These are phyloP conservation scores for Ophiocordyceps camponoti-saundersi DNA, from an alignment of 2,329 filamentous ascomycete genomes.

Conservation along the genomic window DNA sequence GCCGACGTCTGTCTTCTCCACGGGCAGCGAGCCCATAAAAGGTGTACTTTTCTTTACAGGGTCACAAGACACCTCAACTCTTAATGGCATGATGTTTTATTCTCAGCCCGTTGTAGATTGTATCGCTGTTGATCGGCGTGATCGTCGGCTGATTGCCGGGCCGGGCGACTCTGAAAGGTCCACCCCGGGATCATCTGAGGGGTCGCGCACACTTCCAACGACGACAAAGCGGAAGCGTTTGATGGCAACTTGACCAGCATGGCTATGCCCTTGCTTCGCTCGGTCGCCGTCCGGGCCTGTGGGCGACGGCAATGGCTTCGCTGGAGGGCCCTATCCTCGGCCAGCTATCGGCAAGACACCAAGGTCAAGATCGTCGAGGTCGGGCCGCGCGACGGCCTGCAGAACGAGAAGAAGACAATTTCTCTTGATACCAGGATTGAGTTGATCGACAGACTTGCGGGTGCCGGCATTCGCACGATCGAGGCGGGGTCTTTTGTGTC, in stretches of 20 bases:
- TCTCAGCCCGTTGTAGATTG: background rate
- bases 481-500: constrained; percentile 73
- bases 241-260: constrained; percentile 4
- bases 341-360: constrained; percentile 19
- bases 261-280: constrained; percentile 18
- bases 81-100: constrained; percentile 16
- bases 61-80: constrained; percentile 16
- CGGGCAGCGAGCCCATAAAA: constrained; percentile 5
- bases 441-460: constrained; percentile 50
- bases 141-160: constrained; percentile 4
- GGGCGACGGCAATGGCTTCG: constrained; percentile 14
- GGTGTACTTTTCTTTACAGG: constrained; percentile 22
- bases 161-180: background rate
- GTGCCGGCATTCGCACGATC: constrained; percentile 54
- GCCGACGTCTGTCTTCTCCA: background rate
- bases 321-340: constrained; percentile 22
- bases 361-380: constrained; percentile 59
- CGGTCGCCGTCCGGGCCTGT: constrained; percentile 21
- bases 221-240: background rate
- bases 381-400: constrained; percentile 69
- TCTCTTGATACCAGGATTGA: constrained; percentile 59
- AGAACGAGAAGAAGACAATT: constrained; percentile 64
- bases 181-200: background rate
- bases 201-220: background rate
- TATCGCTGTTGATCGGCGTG: no score